Evolutionary conservation across 2,329 filamentous ascomycete species (phyloP), one percentile per base, ranked within the genome.

Genomic region (Didymella keratinophila): DNA sequence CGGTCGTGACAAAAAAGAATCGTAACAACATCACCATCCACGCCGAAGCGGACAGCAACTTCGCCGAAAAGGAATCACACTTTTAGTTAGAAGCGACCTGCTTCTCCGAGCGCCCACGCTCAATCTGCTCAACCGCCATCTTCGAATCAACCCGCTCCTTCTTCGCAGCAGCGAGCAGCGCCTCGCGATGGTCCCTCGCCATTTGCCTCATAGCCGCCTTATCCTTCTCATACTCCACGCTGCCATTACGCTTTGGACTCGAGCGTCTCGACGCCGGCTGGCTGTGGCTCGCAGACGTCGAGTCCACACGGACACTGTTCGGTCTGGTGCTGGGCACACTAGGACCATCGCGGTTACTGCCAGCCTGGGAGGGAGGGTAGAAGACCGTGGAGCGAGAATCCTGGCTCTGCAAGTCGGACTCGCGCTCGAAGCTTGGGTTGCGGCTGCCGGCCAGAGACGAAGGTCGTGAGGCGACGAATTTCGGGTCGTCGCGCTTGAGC

Each of bases 401-500:
- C 53, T 74, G 67, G 51, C 70, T 72, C 16, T 54, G 62, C 28
- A 61, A 50, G 48, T 62, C 65, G 46, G 30, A 21, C 20, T 68
- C 65, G 44, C 62, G 65, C 2, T 70, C 69, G 30, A 64, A 62
- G 3, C 70, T 73, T 27, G 64, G 66, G 18, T 54, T 65, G 10
- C 70, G 64, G 2, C 66, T 69, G 11, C 64, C 63, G 21, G 45
- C 55, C 21, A 52, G 56, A 2, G 69, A 72, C 47, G 59, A 65
- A 16, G 43, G 63, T 10, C 69, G 62, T 3, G 69, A 71, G 18
- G 62, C 62, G 30, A 68, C 57, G 44, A 73, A 78, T 16, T 72
- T 66, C 10, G 76, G 76, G 37, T 77, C 74, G 56, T 78, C 76
- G 61, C 72, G 68, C 55, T 73, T 74, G 45, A 73, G 61, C 76